These are phyloP conservation scores for Sporisorium sorghi DNA, from an alignment of 1,284 basidiomycete species.

Conservation along the genomic window DNA sequence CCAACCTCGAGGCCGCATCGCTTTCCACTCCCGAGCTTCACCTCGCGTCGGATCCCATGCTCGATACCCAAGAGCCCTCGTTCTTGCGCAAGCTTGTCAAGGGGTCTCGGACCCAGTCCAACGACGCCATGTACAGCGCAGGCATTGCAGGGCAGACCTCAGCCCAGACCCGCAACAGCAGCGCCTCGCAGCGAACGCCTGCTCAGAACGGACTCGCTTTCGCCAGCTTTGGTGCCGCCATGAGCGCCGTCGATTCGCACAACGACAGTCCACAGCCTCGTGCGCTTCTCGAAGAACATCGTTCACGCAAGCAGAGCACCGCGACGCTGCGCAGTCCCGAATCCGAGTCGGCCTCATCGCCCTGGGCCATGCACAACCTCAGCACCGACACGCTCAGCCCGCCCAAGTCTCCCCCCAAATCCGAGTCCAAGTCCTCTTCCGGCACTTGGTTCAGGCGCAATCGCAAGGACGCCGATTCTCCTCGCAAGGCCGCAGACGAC, in stretches of 20 bases:
- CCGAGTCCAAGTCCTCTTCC: conserved; percentile 11
- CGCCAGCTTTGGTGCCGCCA: conserved; percentile 48
- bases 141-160: conserved; percentile 11
- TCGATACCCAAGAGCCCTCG: conserved; percentile 48
- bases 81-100: conserved; percentile 48
- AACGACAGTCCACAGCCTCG: conserved; percentile 9
- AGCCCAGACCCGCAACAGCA: conserved; percentile 16
- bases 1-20: conserved; percentile 53
- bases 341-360: conserved; percentile 12
- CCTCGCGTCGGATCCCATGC: conserved; percentile 56
- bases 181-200: conserved; percentile 12
- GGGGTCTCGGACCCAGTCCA: conserved; percentile 22
- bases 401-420: conserved; percentile 20
- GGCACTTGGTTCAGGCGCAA: conserved; percentile 34
- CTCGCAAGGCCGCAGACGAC: conserved; percentile 13
- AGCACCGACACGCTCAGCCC: conserved; percentile 50
- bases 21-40: conserved; percentile 61
- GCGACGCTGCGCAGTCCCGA: conserved; percentile 29
- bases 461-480: conserved; percentile 15
- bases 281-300: conserved; percentile 3
- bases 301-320: conserved; percentile 32
- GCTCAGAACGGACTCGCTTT: conserved; percentile 30
- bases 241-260: conserved; percentile 40
- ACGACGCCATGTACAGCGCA: conserved; percentile 27
- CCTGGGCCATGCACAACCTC: conserved; percentile 30